A percentile compares a stretch with the other conserved stretches of the same genome.
These are phyloP conservation scores for Tulasnella sp. DNA, from an alignment of 768 basidiomycete species.

Conservation along the genomic window DNA sequence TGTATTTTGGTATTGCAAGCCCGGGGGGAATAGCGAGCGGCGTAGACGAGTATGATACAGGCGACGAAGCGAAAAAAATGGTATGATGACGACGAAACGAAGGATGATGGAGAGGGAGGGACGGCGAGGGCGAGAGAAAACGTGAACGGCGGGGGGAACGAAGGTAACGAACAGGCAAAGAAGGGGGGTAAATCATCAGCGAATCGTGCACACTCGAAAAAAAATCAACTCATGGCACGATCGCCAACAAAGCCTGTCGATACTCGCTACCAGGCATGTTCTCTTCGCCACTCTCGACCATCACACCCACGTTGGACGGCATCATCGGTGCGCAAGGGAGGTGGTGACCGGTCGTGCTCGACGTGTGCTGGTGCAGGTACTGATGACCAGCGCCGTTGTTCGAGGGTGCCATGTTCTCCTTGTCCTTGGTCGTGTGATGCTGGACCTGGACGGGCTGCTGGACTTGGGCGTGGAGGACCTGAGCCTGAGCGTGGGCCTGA, in stretches of 20 bases:
- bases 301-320: slow-evolving; percentile 5
- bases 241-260: slow-evolving; percentile 17
- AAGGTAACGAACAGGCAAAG: neutral
- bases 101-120: neutral
- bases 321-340: neutral
- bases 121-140: neutral
- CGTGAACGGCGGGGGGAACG: neutral
- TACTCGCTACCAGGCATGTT: neutral
- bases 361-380: slow-evolving; percentile 20
- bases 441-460: slow-evolving; percentile 25
- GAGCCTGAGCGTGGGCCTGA: slow-evolving; percentile 38
- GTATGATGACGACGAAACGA: slow-evolving; percentile 13
- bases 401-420: slow-evolving; percentile 8
- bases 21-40: slow-evolving; percentile 1
- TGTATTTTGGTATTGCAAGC: neutral
- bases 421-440: slow-evolving; percentile 8
- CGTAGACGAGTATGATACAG: slow-evolving; percentile 54
- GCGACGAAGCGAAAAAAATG: slow-evolving; percentile 26
- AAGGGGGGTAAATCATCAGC: neutral
- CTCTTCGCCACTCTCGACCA: slow-evolving; percentile 2
- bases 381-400: slow-evolving; percentile 31
- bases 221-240: slow-evolving; percentile 10
- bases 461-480: slow-evolving; percentile 41
- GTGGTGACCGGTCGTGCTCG: neutral
- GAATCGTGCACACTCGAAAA: neutral